Conservation (phyloP, 345 rosid genomes). For the Populus pruinosa region DNA sequence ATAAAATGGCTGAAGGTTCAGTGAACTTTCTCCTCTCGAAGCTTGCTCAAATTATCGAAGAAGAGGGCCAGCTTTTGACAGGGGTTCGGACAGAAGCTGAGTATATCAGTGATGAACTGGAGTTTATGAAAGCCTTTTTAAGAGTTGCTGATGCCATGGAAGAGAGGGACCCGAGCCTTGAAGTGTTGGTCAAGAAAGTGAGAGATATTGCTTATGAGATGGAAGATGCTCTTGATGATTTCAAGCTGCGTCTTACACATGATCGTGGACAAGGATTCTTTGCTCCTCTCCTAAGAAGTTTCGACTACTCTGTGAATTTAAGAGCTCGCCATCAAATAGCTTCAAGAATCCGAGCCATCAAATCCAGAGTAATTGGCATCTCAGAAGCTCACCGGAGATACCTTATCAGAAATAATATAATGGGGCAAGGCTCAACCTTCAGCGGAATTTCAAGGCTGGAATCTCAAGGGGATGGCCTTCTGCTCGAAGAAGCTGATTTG, state of each 20-base stretch:
- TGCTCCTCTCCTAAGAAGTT: neutral
- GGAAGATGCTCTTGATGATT: constrained; percentile 36
- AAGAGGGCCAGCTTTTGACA: constrained; percentile 10
- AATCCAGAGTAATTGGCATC: constrained; percentile 1
- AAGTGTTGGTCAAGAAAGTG: constrained; percentile 21
- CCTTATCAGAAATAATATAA: constrained; percentile 9
- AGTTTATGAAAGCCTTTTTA: constrained; percentile 27
- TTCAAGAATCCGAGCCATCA: constrained; percentile 17
- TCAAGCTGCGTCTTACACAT: constrained; percentile 12
- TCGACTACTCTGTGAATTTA: constrained; percentile 6
- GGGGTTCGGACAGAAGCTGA: constrained; percentile 18
- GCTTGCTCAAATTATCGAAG: constrained; percentile 21
- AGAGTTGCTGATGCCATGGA: constrained; percentile 24
- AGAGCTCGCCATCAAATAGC: constrained; percentile 24
- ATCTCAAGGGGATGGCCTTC: constrained; percentile 24
- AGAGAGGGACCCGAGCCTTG: constrained; percentile 14
- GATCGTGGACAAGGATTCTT: neutral
- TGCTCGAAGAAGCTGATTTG: constrained; percentile 20
- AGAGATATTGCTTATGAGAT: constrained; percentile 23
- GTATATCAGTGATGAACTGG: constrained; percentile 22
- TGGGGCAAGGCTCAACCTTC: constrained; percentile 5
- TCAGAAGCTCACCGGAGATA: constrained; percentile 14
- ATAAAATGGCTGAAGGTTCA: constrained; percentile 28
- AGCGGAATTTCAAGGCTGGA: neutral
- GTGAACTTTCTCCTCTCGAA: constrained; percentile 22